Evolutionary conservation across 179 eudicot species (phyloP), one percentile per base, ranked within the genome.

Genomic region (Drosera spatulata): DNA sequence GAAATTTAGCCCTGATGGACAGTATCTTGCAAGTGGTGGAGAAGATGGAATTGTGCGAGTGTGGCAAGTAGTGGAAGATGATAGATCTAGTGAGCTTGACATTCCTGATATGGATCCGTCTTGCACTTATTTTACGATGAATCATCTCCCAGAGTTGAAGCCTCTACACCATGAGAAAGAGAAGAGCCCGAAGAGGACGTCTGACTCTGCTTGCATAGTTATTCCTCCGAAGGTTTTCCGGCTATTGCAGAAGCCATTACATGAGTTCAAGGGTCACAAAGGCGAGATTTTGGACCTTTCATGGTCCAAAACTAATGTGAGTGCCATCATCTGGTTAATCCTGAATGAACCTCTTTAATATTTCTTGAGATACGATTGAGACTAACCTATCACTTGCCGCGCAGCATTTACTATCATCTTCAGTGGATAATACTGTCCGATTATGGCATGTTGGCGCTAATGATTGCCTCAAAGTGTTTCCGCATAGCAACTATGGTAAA

Each of bases 211-310:
- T 52, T 79, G 86, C 69, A 88, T 89, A 53, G 74, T 93, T 61
- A 75, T 93, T 55, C 99, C 99, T 0, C 79, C 65, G 5, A 89
- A 75, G 64, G 81, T 77, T 39, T 86, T 89, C 52, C 69, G 62
- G 44, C 51, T 93, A 2, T 54, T 64, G 43, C 95, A 89, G 77
- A 78, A 75, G 64, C 97, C 95, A 38, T 66, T 89, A 51, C 85
- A 93, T 63, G 99, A 84, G 73, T 93, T 89, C 60, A 70, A 69
- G 62, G 99, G 97, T 40, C 99, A 93, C 56, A 15, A 66, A 42
- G 86, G 82, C n/a, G 90, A 93, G 65, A 81, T 93, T 50, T 81
- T 93, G 85, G 89, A 86, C 71, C 84, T 93, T 61, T 81, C 99
- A 3, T 93, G 99, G 99, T 86, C 96, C 8, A 80, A 71, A 40